Conservation (phyloP, 306 rosid genomes). For the Cercis canadensis region DNA sequence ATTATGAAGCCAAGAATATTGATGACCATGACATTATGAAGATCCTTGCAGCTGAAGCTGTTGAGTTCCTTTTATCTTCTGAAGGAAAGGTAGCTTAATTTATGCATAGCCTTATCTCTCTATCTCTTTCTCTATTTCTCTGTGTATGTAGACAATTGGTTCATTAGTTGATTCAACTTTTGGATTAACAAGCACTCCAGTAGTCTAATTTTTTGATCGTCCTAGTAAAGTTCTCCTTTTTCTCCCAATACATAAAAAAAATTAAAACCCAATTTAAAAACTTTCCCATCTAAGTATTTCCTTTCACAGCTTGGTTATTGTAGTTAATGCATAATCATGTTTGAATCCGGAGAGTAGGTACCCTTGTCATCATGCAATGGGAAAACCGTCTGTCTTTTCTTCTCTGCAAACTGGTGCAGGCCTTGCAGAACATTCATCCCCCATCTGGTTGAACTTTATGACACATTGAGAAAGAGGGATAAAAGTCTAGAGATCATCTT, state of each 20-base stretch:
- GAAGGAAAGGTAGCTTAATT: constrained; percentile 66
- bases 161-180: constrained; percentile 30
- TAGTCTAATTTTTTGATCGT: constrained; percentile 19
- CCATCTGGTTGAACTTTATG: constrained; percentile 64
- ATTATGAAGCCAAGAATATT: constrained; percentile 43
- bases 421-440: constrained; percentile 85
- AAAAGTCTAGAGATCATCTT: constrained; percentile 71
- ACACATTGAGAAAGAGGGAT: constrained; percentile 51
- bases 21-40: constrained; percentile 50
- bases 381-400: constrained; percentile 72
- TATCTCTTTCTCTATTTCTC: not conserved
- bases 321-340: constrained; percentile 24
- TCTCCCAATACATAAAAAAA: too few relatives aligned
- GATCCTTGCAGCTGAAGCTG: constrained; percentile 68
- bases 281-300: not conserved
- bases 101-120: constrained; percentile 18
- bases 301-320: constrained; percentile 29
- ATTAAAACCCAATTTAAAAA: not conserved
- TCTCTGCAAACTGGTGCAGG: constrained; percentile 96
- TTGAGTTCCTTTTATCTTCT: constrained; percentile 72
- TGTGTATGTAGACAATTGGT: constrained; percentile 20
- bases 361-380: constrained; percentile 71
- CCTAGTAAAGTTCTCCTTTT: constrained; percentile 6
- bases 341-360: constrained; percentile 57
- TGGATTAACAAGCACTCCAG: not conserved